Evolutionary conservation across 768 basidiomycete genomes (phyloP), one percentile per base, ranked within the genome.

Genomic region (Xerocomellus amylosporus): DNA sequence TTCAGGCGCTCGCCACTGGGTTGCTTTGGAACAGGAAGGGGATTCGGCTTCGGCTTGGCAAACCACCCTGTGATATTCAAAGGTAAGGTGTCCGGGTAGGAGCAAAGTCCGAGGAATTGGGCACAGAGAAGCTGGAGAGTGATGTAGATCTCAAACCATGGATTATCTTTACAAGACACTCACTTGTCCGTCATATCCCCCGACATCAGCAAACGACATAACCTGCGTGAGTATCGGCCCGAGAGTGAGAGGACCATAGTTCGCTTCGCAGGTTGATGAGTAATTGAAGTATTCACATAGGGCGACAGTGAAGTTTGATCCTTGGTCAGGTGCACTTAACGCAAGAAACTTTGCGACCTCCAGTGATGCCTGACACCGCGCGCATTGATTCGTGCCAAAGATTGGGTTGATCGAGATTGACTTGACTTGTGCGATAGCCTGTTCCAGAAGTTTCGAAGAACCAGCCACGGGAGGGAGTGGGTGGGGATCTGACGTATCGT

Each of bases 111-210:
- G 14, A 85, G 67, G 66, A 87, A 85, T 65, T 82, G 80, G 39
- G 82, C 71, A 66, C 86, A 88, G 43, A 87, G 65, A 39, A 79
- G 70, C 85, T 84, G 46, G 14, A 49, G 41, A 49, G 31, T n/a
- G 12, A 39, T 38, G 10, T 54, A 31, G 7, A 40, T 36, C 0
- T 20, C 17, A 43, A 30, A 46, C 26, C 22, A 40, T 26, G 31
- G 17, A 38, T 5, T 31, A 38, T 12, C 19, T 28, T 2, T 12
- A 28, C 12, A 22, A 33, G 49, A 45, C 10, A 36, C 58, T 31
- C 58, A 86, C 85, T 76, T 87, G 85, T 14, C 88, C 88, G 61
- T 90, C 88, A 51, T 81, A 82, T 6, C 87, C 86, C 13, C 82
- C 83, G 2, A 85, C 81, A 62, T 90, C 81, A 8, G 87, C 85